A percentile compares a stretch with the other conserved stretches of the same genome.
phyloP scores from a whole-genome alignment of 208 protist genomes.

The Balamuthia mandrillaris region DNA sequence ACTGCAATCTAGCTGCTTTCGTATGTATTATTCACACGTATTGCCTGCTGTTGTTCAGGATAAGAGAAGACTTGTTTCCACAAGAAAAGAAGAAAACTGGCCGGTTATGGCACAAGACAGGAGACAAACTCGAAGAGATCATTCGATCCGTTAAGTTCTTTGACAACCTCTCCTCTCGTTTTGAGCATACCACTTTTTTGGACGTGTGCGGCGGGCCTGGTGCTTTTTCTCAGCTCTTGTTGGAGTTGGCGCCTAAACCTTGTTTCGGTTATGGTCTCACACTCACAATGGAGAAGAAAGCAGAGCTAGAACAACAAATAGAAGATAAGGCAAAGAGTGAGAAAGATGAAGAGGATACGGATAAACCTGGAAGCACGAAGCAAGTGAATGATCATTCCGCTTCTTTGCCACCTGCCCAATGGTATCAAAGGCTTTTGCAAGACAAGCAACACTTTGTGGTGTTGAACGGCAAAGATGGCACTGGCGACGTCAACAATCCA shows the following conservation, averaged over 20 bases:
- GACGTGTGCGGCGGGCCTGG: conserved; percentile 85
- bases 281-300: conserved; percentile 62
- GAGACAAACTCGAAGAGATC: conserved; percentile 82
- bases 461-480: conserved; percentile 79
- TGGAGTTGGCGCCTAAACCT: conserved; percentile 34
- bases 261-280: conserved; percentile 80
- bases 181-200: conserved; percentile 62
- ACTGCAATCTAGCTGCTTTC: too few relatives aligned
- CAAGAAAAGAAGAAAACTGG: not conserved
- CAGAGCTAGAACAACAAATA: conserved; percentile 63
- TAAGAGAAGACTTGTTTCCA: conserved; percentile 5
- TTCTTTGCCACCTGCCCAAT: too few relatives aligned
- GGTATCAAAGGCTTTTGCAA: conserved; percentile 76
- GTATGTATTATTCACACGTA: not conserved
- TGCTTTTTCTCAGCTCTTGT: conserved; percentile 80
- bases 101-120: conserved; percentile 80
- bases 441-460: conserved; percentile 66
- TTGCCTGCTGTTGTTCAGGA: not conserved
- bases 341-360: too few relatives aligned
- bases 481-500: conserved; percentile 74
- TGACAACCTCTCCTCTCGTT: not conserved
- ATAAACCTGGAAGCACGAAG: too few relatives aligned
- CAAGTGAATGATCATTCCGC: too few relatives aligned
- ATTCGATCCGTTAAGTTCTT: conserved; percentile 75
- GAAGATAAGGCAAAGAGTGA: too few relatives aligned